phyloP scores from a whole-genome alignment of 1,284 basidiomycete species.

The Cystobasidium slooffiae region DNA sequence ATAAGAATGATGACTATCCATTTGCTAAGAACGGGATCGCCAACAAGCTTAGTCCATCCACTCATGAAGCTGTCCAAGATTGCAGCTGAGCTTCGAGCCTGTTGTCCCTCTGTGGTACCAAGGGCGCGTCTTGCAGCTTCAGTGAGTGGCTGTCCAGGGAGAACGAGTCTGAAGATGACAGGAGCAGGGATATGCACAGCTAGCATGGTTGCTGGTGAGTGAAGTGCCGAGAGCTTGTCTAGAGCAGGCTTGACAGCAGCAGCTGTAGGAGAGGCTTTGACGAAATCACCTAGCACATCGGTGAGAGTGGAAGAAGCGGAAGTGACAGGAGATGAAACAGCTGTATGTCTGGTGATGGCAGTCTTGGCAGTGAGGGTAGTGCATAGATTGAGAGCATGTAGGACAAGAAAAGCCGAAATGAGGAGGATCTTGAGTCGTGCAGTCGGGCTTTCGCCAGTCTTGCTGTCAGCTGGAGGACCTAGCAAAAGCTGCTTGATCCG shows the following conservation, averaged over 20 bases:
- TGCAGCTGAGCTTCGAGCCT: conserved; percentile 56
- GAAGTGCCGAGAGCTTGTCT: conserved; percentile 48
- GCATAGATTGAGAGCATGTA: conserved; percentile 90
- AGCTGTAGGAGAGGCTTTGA: conserved; percentile 41
- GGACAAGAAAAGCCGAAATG: conserved; percentile 82
- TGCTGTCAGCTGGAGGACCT: conserved; percentile 53
- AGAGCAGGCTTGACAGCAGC: conserved; percentile 52
- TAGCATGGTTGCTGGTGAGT: conserved; percentile 49
- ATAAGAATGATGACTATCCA: conserved; percentile 91
- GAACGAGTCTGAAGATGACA: conserved; percentile 34
- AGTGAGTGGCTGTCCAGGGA: conserved; percentile 33
- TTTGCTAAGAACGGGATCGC: conserved; percentile 92
- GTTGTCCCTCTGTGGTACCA: neutral
- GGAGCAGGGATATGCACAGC: conserved; percentile 48
- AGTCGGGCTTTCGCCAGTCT: conserved; percentile 73
- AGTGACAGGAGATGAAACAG: conserved; percentile 44
- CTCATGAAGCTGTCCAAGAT: conserved; percentile 85
- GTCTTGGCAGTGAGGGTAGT: conserved; percentile 83
- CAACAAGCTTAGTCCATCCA: conserved; percentile 91
- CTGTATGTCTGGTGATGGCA: conserved; percentile 64
- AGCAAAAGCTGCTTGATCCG: conserved; percentile 48
- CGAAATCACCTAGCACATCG: conserved; percentile 46
- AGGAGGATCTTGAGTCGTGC: conserved; percentile 87
- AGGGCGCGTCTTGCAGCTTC: neutral
- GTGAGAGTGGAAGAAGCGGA: conserved; percentile 54